Evolutionary conservation across 2,329 filamentous ascomycete species (phyloP), one percentile per base, ranked within the genome.

Genomic region (Coniochaeta pulveracea): DNA sequence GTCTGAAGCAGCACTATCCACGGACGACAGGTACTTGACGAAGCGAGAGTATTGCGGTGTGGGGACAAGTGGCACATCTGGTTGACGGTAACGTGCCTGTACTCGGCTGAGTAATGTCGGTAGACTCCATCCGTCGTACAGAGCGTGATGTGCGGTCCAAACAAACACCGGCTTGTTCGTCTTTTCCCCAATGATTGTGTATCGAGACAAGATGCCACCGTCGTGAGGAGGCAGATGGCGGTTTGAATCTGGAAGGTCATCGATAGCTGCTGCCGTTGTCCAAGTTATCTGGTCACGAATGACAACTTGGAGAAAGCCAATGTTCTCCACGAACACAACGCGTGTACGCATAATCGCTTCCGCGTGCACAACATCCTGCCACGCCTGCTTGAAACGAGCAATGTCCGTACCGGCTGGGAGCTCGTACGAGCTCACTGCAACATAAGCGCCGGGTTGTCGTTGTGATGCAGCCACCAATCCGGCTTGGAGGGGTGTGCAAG

Each of bases 61-160:
- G 6, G 37, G 27, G 19, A 6, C 10, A 6, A 37, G 9, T 10
- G 34, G 6, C 4, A 26, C 11, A 23, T 39, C 29, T 2, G 34
- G 25, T 3, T 28, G 22, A 6, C 29, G 35, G 16, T 46, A 47
- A 16, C 36, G 31, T 2, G 16, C 36, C 24, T 47, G 40, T n/a
- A 47, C 43, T 3, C 42, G 39, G 16, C 19, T 12, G 5, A 46
- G 37, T 6, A 47, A 22, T 4, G 38, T 39, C 6, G 43, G 36
- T 26, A 45, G 23, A 29, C 43, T 47, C 40, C 43, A 47, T 12
- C 44, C 46, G 25, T 48, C 46, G 24, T 48, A 48, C 4, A 47
- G 6, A 0, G 41, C 40, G 34, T 48, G 46, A 22, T 48, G 46
- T 1, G 39, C 37, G 0, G 43, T 44, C 41, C 40, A 45, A 6